Base-by-base conservation (phyloP, 2,329 filamentous ascomycete species). In the Rhinocladiella mackenziei region DNA sequence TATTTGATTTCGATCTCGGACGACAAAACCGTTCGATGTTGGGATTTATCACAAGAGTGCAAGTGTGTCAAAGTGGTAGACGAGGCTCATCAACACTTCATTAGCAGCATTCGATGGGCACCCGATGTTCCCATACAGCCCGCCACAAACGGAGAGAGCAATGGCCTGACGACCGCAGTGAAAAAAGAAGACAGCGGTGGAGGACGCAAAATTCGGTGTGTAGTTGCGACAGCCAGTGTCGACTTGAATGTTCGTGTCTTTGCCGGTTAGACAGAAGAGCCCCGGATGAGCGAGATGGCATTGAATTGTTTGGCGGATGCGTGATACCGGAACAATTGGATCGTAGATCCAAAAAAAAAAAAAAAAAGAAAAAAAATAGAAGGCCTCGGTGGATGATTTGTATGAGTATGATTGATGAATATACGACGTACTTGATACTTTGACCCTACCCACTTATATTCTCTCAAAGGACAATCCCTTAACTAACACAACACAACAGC, bases 1-100 rank as follows among this genome's bases (percentile, higher is more conserved):
- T 96, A 92, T 59, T 75, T 97, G 1, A 69, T 97, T 4, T 89
- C 84, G 5, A 86, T 85, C 14, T 78, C 84, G 11, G 91, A 97
- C 62, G 91, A 97, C 69, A 94, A 92, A 70, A 89, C 87, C 3
- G 74, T 97, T 48, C 77, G 89, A 43, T 96, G 89, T 70, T 97
- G 91, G 91, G 91, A 97, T 68, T 71, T 97, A 18, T 77, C 78
- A 18, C 91, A 97, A 62, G 89, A 94, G 63, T 87, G 86, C 30
- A 89, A 89, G 60, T 91, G 88, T 58, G 88, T 95, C 55, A 91
- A 91, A 65, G 82, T 80, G 1, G 70, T 97, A 11, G 74, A 76
- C 26, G 86, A 88, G 51, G 81, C 81, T 0, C 89, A 94, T 61
- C 81, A 77, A 3, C 88, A 89, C 61, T 96, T 97, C 59, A 79